phyloP scores from a whole-genome alignment of 805 yeast species.

The Saccharomycopsis fodiens region DNA sequence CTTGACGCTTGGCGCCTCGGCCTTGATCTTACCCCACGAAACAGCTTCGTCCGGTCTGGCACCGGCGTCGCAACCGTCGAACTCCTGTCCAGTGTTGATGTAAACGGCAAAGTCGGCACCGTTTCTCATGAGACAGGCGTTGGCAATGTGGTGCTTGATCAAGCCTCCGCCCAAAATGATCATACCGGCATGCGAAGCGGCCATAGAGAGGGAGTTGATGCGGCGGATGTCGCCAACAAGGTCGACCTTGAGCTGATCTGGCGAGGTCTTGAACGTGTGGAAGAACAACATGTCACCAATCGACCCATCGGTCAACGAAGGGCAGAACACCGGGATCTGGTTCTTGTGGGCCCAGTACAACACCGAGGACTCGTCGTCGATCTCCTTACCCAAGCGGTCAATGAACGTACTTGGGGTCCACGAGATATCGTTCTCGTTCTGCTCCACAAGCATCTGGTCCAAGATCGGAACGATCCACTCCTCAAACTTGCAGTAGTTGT shows the following conservation, averaged over 20 bases:
- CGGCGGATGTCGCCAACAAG: slow-evolving; percentile 89
- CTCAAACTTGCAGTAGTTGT: slow-evolving; percentile 94
- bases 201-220: slow-evolving; percentile 92
- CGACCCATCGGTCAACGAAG: slow-evolving; percentile 96
- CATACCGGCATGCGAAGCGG: slow-evolving; percentile 93
- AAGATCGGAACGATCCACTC: slow-evolving; percentile 97
- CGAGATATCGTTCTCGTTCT: slow-evolving; percentile 50
- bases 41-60: slow-evolving; percentile 99
- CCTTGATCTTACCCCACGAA: slow-evolving; percentile 97
- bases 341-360: slow-evolving; percentile 98
- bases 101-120: slow-evolving; percentile 98
- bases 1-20: slow-evolving; percentile 86
- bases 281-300: slow-evolving; percentile 98
- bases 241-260: slow-evolving; percentile 82
- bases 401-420: slow-evolving; percentile 95
- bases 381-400: slow-evolving; percentile 91
- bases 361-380: slow-evolving; percentile 87
- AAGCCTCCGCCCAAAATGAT: slow-evolving; percentile 93
- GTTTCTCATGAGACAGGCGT: slow-evolving; percentile 97
- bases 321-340: slow-evolving; percentile 93
- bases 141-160: slow-evolving; percentile 93
- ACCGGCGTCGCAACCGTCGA: slow-evolving; percentile 98
- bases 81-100: slow-evolving; percentile 97
- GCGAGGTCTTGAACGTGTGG: slow-evolving; percentile 94
- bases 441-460: slow-evolving; percentile 83